Evolutionary conservation across 768 basidiomycete genomes (phyloP).

Genomic region (Dictyophora rubrovolvata): DNA sequence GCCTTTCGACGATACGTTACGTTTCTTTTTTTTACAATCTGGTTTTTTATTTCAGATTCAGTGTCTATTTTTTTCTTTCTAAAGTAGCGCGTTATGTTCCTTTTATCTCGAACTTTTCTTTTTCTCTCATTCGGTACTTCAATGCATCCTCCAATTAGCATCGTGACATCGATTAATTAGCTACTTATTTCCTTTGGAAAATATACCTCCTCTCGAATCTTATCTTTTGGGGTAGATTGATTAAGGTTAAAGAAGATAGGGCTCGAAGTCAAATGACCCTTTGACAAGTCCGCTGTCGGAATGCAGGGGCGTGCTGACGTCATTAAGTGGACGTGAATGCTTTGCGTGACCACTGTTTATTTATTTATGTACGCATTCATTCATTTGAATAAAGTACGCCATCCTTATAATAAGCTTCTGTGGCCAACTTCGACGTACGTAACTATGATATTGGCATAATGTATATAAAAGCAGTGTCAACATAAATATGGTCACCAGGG

Average conservation of each 20-base stretch:
- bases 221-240: too few relatives aligned
- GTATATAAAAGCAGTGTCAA: too few relatives aligned
- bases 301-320: neutral
- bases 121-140: constrained; percentile 41
- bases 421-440: too few relatives aligned
- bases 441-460: too few relatives aligned
- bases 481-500: too few relatives aligned
- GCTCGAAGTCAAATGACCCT: neutral
- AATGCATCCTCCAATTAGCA: constrained; percentile 26
- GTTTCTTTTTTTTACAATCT: constrained; percentile 33
- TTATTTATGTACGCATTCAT: too few relatives aligned
- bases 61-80: constrained; percentile 40
- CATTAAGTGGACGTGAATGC: neutral
- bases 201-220: neutral
- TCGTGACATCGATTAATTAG: constrained; percentile 5
- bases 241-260: too few relatives aligned
- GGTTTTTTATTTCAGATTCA: constrained; percentile 30
- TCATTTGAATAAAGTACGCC: too few relatives aligned
- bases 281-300: neutral
- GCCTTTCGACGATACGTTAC: constrained; percentile 34
- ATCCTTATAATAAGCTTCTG: too few relatives aligned
- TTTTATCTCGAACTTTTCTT: constrained; percentile 47
- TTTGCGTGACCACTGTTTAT: too few relatives aligned
- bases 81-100: constrained; percentile 53
- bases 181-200: constrained; percentile 2